phyloP scores from a whole-genome alignment of 208 protist genomes.

The Leishmania tropica region DNA sequence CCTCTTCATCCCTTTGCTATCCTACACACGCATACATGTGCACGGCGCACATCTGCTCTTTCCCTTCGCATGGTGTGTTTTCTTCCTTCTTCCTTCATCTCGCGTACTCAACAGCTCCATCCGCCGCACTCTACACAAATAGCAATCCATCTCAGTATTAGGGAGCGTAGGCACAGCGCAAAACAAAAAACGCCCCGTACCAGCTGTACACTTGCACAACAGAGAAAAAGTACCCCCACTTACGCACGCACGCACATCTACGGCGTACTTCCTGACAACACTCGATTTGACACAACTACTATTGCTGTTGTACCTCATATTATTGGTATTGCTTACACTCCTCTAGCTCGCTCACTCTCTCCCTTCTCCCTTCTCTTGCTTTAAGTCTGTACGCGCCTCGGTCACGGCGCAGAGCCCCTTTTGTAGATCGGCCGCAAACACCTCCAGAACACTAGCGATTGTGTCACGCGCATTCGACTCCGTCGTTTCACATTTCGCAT shows the following conservation, averaged over 20 bases:
- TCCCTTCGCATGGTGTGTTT: not conserved
- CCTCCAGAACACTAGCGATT: not conserved
- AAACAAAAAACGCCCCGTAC: too few relatives aligned
- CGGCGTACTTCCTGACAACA: not conserved
- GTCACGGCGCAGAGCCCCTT: not conserved
- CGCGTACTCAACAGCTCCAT: not conserved
- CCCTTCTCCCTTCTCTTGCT: not conserved
- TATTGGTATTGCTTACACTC: not conserved
- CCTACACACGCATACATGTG: not conserved
- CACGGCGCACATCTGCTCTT: not conserved
- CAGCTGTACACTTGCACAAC: not conserved
- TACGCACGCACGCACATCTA: not conserved
- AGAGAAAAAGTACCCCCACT: not conserved
- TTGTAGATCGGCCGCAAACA: not conserved
- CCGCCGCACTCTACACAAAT: not conserved
- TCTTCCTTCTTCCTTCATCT: not conserved
- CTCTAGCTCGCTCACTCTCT: not conserved
- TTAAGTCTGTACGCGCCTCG: not conserved
- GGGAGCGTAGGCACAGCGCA: not conserved
- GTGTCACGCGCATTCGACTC: not conserved
- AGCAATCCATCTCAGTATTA: not conserved
- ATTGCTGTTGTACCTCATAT: not conserved
- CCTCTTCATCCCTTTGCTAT: not conserved
- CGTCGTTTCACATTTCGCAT: not conserved
- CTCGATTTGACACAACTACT: not conserved